Percentiles rank a stretch among this genome's conserved stretches.
Evolutionary conservation across 192 early-diverging fungal species (phyloP).

Genomic region (Spizellomyces punctatus): DNA sequence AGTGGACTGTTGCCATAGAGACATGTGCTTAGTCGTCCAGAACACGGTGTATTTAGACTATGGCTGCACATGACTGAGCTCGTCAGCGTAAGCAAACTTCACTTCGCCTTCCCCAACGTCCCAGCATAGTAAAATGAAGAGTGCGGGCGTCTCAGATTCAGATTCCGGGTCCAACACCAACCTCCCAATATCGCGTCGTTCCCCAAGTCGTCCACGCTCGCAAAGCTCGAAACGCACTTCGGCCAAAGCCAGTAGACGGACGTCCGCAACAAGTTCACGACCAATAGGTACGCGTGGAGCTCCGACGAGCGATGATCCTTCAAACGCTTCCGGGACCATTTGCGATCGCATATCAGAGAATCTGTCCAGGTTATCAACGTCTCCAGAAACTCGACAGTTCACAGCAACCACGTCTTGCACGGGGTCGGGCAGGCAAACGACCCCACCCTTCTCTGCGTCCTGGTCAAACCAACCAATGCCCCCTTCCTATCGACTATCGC

Average conservation of each 20-base stretch:
- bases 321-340: background rate
- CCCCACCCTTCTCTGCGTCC: background rate
- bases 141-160: conserved; percentile 26
- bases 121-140: conserved; percentile 7
- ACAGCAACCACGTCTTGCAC: conserved; percentile 12
- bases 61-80: background rate
- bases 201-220: conserved; percentile 16
- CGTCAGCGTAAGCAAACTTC: too few relatives aligned
- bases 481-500: background rate
- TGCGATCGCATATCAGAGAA: conserved; percentile 7
- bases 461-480: background rate
- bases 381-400: background rate
- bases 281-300: background rate
- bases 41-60: background rate
- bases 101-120: too few relatives aligned
- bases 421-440: conserved; percentile 2
- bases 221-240: conserved; percentile 4
- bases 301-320: background rate
- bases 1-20: conserved; percentile 1
- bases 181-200: conserved; percentile 12
- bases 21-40: background rate
- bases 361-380: background rate
- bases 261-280: background rate
- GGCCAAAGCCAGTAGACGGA: background rate
- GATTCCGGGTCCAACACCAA: conserved; percentile 29